Conservation (phyloP, 2,329 filamentous ascomycete species). For the Coniochaeta ligniaria region DNA sequence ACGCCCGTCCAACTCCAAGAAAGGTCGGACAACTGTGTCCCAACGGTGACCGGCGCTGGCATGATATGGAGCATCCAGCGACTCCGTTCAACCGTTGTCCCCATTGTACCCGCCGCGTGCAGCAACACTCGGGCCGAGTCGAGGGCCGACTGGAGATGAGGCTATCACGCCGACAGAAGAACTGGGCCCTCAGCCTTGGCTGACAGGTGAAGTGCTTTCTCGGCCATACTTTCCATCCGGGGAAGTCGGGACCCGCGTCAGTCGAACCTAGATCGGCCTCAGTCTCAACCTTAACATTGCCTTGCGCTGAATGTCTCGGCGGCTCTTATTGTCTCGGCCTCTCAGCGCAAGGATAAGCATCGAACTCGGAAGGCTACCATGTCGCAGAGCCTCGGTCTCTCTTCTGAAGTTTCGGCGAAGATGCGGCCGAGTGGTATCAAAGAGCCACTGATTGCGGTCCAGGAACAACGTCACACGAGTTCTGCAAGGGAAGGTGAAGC, state of each 20-base stretch:
- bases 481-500: background rate
- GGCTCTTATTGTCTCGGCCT: background rate
- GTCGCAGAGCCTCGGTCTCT: background rate
- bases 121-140: background rate
- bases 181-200: background rate
- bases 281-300: background rate
- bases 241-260: background rate
- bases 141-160: background rate
- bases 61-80: background rate
- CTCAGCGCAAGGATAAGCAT: background rate
- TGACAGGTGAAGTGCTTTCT: background rate
- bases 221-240: background rate
- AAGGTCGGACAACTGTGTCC: background rate
- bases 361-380: background rate
- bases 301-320: background rate
- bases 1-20: background rate
- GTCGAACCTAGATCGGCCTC: background rate
- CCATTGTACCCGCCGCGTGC: background rate
- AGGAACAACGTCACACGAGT: conserved; percentile 1
- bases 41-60: background rate
- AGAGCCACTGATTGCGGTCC: background rate
- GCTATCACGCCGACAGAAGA: background rate
- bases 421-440: background rate
- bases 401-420: background rate
- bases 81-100: background rate